A percentile compares a stretch with the other conserved stretches of the same genome.
Conservation (phyloP, 1,139 yeast species). For the Geotrichum fermentans region DNA sequence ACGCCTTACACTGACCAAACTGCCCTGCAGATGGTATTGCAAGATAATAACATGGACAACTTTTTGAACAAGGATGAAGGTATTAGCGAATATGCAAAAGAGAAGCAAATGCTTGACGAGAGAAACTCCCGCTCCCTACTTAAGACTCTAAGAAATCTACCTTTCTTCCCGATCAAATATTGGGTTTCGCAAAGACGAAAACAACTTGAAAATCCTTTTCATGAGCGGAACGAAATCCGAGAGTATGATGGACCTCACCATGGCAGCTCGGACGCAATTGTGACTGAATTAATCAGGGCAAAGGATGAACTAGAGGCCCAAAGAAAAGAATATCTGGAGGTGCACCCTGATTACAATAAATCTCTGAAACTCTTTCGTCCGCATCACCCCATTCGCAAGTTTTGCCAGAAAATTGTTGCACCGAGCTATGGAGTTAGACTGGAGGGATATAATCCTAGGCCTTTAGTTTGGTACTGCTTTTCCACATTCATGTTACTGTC, state of each 20-base stretch:
- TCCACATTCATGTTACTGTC: conserved; percentile 57
- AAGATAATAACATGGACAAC: conserved; percentile 11
- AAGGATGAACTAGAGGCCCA: conserved; percentile 43
- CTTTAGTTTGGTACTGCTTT: conserved; percentile 47
- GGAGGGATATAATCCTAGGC: conserved; percentile 66
- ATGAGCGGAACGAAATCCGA: conserved; percentile 26
- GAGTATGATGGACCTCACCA: conserved; percentile 22
- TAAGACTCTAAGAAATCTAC: background rate
- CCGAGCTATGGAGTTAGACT: conserved; percentile 71
- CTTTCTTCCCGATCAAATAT: background rate
- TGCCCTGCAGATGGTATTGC: conserved; percentile 4
- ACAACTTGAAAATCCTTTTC: conserved; percentile 36
- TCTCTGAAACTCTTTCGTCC: conserved; percentile 68
- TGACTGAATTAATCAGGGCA: conserved; percentile 25
- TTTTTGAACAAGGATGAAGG: conserved; percentile 9
- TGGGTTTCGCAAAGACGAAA: conserved; percentile 26
- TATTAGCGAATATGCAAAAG: conserved; percentile 1
- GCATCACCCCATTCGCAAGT: conserved; percentile 54
- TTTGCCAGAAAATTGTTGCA: conserved; percentile 70
- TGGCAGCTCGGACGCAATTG: conserved; percentile 8
- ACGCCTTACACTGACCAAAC: background rate
- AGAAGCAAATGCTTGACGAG: conserved; percentile 9
- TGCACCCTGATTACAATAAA: conserved; percentile 64
- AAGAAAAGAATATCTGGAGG: conserved; percentile 50
- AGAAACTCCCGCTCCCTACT: conserved; percentile 13